A percentile compares a stretch with the other conserved stretches of the same genome.
Conservation (phyloP, 2,329 filamentous ascomycete species). For the Aspergillus hiratsukae region DNA sequence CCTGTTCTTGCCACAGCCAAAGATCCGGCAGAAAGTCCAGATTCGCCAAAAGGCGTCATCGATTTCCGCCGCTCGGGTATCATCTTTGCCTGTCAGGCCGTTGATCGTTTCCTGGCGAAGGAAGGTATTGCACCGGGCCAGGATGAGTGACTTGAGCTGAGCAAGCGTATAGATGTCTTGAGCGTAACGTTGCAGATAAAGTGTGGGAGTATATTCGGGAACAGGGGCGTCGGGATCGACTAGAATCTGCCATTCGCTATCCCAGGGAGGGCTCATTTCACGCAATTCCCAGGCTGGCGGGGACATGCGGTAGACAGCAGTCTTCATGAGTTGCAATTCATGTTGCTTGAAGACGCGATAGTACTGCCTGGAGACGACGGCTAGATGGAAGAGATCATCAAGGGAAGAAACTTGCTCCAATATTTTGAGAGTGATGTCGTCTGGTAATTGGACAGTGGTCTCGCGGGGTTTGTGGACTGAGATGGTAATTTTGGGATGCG, state of each 20-base stretch:
- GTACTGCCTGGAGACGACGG: conserved; percentile 53
- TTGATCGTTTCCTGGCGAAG: conserved; percentile 53
- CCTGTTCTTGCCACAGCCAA: conserved; percentile 54
- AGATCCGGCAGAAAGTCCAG: conserved; percentile 63
- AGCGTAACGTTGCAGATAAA: conserved; percentile 50
- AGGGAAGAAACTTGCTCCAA: conserved; percentile 46
- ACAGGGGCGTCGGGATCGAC: conserved; percentile 44
- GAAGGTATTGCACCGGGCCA: conserved; percentile 53
- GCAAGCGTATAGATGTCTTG: conserved; percentile 52
- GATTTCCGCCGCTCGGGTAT: conserved; percentile 47
- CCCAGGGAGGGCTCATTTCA: conserved; percentile 53
- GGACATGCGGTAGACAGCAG: conserved; percentile 50
- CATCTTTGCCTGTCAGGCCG: conserved; percentile 48
- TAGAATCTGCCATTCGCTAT: conserved; percentile 37
- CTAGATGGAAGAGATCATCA: conserved; percentile 53
- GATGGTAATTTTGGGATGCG: conserved; percentile 3
- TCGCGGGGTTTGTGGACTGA: conserved; percentile 15
- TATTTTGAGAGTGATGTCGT: conserved; percentile 50
- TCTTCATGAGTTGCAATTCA: conserved; percentile 51
- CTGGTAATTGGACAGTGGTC: conserved; percentile 41
- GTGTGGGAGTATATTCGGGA: conserved; percentile 50
- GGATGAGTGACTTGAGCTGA: conserved; percentile 53
- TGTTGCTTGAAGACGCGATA: conserved; percentile 55
- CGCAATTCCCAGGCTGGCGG: conserved; percentile 58
- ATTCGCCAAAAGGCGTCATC: conserved; percentile 62